Evolutionary conservation across 495 filamentous ascomycete genomes (phyloP).

Genomic region (Trypethelium eluteriae): DNA sequence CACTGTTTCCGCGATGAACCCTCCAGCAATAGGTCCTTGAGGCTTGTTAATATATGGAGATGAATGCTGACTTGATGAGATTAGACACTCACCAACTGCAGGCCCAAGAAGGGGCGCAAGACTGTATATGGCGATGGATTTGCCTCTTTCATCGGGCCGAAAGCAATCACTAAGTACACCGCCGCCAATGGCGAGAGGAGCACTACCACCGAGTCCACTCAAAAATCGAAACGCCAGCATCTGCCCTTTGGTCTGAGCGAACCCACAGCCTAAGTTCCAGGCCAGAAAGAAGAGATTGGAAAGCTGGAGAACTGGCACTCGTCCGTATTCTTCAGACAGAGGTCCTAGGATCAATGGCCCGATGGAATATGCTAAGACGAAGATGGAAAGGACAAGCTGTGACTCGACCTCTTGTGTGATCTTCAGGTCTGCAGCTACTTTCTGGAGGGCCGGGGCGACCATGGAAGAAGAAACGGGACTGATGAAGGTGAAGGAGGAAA

Average conservation of each 20-base stretch:
- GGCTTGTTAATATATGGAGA: background rate
- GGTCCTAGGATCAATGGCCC: conserved; percentile 42
- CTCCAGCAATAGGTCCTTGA: conserved; percentile 33
- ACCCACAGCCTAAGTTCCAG: conserved; percentile 38
- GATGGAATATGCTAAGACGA: conserved; percentile 67
- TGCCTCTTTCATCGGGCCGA: conserved; percentile 35
- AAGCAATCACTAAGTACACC: conserved; percentile 37
- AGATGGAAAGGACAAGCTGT: conserved; percentile 60
- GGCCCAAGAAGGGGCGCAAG: conserved; percentile 38
- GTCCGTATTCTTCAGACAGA: conserved; percentile 36
- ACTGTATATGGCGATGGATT: conserved; percentile 35
- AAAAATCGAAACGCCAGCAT: conserved; percentile 39
- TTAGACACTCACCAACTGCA: conserved; percentile 27
- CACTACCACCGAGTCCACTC: conserved; percentile 36
- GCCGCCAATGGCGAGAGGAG: conserved; percentile 37
- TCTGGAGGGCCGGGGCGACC: conserved; percentile 57
- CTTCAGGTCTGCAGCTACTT: conserved; percentile 52
- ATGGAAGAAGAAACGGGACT: conserved; percentile 65
- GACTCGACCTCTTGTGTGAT: conserved; percentile 50
- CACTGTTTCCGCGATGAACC: conserved; percentile 57
- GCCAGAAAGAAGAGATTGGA: conserved; percentile 36
- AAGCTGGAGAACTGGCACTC: conserved; percentile 34
- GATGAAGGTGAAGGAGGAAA: conserved; percentile 54
- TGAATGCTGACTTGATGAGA: background rate
- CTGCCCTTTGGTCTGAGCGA: conserved; percentile 32